Percentiles rank a stretch among this genome's conserved stretches.
Evolutionary conservation across 208 protist genomes (phyloP).

Genomic region (Crithidia acanthocephali): DNA sequence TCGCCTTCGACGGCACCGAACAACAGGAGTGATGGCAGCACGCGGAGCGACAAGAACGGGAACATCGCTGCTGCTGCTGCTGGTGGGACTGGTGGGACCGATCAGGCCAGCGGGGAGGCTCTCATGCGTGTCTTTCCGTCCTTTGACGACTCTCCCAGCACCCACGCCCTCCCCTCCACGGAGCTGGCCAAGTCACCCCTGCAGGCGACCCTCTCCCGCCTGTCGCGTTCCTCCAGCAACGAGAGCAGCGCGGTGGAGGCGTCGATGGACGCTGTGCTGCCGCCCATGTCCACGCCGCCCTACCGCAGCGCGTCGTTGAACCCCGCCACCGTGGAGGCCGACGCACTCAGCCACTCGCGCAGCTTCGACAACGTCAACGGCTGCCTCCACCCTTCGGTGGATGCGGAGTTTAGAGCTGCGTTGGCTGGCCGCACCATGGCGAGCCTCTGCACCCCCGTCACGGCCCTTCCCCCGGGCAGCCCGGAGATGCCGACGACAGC

Average conservation of each 20-base stretch:
- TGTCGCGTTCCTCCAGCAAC: slow-evolving; percentile 24
- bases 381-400: neutral
- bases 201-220: slow-evolving; percentile 17
- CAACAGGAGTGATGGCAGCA: too few species aligned
- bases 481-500: too few species aligned
- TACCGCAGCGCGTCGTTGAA: slow-evolving; percentile 2
- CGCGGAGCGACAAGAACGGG: neutral
- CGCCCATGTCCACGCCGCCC: neutral
- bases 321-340: neutral
- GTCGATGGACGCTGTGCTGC: neutral
- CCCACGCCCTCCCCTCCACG: neutral
- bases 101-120: neutral
- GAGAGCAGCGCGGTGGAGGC: slow-evolving; percentile 23
- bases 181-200: slow-evolving; percentile 2
- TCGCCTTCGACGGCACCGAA: too few species aligned
- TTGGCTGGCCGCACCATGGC: neutral
- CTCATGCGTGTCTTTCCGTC: neutral
- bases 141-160: neutral
- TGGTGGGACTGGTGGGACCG: neutral
- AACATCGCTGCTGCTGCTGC: too few species aligned
- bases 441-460: slow-evolving; percentile 1
- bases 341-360: neutral
- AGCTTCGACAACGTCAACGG: neutral
- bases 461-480: neutral
- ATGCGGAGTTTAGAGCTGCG: neutral